Evolutionary conservation across 768 basidiomycete genomes (phyloP), one percentile per base, ranked within the genome.

Genomic region (Rhizopogon roseolus): DNA sequence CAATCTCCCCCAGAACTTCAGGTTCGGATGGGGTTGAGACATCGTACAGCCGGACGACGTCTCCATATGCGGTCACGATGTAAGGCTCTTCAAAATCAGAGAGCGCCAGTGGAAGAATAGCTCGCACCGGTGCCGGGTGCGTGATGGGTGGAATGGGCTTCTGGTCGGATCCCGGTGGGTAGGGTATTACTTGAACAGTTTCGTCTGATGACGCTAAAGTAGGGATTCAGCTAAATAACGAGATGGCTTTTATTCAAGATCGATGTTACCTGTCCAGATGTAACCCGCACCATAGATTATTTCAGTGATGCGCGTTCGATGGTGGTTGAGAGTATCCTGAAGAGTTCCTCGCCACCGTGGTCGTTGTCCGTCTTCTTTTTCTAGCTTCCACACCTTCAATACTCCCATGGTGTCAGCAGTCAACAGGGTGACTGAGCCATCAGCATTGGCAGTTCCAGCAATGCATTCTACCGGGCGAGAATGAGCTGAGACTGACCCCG

Each of bases 321-420:
- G 96, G 51, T 86, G 74, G 41, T 69, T 69, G 36, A 88, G 65
- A 55, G 92, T 88, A 29, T 76, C 74, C 60, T 73, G 73, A 50
- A 81, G 63, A 5, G 71, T 72, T 59, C 73, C 70, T 42, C 69
- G 69, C 84, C 86, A 85, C 41, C 81, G 72, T 1, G 77, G 69
- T 9, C 68, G 61, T 1, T 60, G 57, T 17, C 63, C 71, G 1
- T 64, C 55, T 58, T 80, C 79, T 50, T 64, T 69, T 43, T 70
- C 69, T 48, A 96, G 63, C 25, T 79, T 71, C 95, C 95, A 99
- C 28, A 84, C 70, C 55, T 86, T 90, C 65, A 98, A 84, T 8
- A 88, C 66, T 2, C 96, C 97, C 86, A 98, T 90, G 3, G 91
- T 95, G 68, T 98, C 96, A 6, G 82, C 92, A 0, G 93, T 92